phyloP scores from a whole-genome alignment of 1,284 basidiomycete species.

The Hymenochaete sp. region DNA sequence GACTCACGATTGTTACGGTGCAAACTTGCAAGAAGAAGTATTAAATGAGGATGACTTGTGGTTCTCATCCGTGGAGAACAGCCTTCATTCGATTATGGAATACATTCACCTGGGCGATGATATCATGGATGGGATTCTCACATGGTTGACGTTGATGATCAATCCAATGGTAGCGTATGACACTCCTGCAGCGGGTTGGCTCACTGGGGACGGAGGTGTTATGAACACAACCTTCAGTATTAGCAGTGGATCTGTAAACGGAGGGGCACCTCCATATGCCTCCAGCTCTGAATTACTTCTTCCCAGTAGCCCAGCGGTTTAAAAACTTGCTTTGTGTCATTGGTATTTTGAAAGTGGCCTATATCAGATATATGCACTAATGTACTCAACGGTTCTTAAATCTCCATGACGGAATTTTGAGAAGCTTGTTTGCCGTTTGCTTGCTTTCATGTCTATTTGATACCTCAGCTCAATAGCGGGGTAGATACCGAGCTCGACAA shows the following conservation, averaged over 20 bases:
- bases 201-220: slow-evolving; percentile 6
- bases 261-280: neutral
- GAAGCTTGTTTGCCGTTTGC: too few species aligned
- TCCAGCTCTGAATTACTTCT: too few species aligned
- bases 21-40: slow-evolving; percentile 19
- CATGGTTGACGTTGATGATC: slow-evolving; percentile 20
- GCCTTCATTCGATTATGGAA: slow-evolving; percentile 18
- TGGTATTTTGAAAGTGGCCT: too few species aligned
- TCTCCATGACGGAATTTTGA: too few species aligned
- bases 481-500: too few species aligned
- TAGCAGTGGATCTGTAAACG: neutral
- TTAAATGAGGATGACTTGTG: slow-evolving; percentile 20
- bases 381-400: too few species aligned
- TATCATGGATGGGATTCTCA: slow-evolving; percentile 19
- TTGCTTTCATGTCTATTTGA: too few species aligned
- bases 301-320: too few species aligned
- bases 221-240: slow-evolving; percentile 1
- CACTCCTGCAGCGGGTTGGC: neutral
- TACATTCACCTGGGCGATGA: slow-evolving; percentile 21
- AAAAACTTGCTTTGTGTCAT: too few species aligned
- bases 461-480: too few species aligned
- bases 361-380: too few species aligned
- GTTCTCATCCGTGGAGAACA: slow-evolving; percentile 16
- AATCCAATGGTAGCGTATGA: slow-evolving; percentile 2
- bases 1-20: slow-evolving; percentile 16